Evolutionary conservation across 2,329 filamentous ascomycete species (phyloP).

Genomic region (Mycocentrospora acerina): DNA sequence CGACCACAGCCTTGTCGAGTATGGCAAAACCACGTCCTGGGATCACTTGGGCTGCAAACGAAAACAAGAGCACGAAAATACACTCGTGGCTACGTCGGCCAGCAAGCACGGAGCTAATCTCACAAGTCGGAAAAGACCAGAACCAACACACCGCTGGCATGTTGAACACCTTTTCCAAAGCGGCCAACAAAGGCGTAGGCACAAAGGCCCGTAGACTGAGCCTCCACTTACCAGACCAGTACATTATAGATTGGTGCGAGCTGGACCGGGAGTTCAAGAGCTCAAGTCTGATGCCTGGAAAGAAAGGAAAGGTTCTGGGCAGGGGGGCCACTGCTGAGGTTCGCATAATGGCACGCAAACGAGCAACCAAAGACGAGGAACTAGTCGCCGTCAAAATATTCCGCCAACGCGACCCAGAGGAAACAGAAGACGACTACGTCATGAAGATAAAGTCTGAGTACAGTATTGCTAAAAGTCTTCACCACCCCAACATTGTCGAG

Average conservation of each 20-base stretch:
- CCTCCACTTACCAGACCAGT: constrained; percentile 71
- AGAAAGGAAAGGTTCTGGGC: constrained; percentile 73
- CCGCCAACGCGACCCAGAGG: constrained; percentile 67
- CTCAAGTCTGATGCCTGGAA: constrained; percentile 66
- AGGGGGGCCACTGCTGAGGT: constrained; percentile 83
- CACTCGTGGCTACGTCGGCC: constrained; percentile 33
- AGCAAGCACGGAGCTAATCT: constrained; percentile 40
- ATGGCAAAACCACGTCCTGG: constrained; percentile 30
- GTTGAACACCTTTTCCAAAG: constrained; percentile 38
- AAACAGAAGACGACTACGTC: constrained; percentile 73
- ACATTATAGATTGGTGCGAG: constrained; percentile 69
- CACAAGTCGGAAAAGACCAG: constrained; percentile 22
- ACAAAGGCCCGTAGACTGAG: constrained; percentile 79
- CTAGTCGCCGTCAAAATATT: constrained; percentile 88
- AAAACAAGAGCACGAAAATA: constrained; percentile 19
- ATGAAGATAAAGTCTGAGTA: constrained; percentile 92
- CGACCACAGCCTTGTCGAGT: constrained; percentile 31
- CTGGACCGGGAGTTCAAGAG: constrained; percentile 69
- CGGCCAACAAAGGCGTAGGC: constrained; percentile 69
- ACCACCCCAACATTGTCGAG: constrained; percentile 85
- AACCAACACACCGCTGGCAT: constrained; percentile 36
- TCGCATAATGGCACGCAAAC: constrained; percentile 76
- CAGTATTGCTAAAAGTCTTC: constrained; percentile 79
- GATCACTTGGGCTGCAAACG: constrained; percentile 34
- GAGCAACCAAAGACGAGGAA: constrained; percentile 57